A percentile compares a stretch with the other conserved stretches of the same genome.
Conservation (phyloP, 2,329 filamentous ascomycete species). For the Cadophora luteo-olivacea region DNA sequence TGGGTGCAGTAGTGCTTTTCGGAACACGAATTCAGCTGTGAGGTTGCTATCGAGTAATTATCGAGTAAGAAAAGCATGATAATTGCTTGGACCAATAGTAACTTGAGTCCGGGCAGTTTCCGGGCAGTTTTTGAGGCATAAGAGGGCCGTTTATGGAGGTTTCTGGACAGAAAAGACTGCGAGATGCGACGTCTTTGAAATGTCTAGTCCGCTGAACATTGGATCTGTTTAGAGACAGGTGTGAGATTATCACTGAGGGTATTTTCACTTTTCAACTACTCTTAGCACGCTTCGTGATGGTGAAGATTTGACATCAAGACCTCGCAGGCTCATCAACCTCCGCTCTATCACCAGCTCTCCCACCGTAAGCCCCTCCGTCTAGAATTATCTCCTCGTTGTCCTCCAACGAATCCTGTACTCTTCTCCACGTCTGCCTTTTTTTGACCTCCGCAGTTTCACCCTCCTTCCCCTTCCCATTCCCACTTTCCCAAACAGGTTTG, state of each 20-base stretch:
- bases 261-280: no score
- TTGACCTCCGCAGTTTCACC: conserved; percentile 25
- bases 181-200: no score
- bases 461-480: conserved; percentile 43
- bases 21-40: background rate
- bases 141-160: background rate
- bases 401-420: conserved; percentile 50
- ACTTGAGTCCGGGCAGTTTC: no score
- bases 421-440: conserved; percentile 47
- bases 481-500: conserved; percentile 43
- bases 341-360: conserved; percentile 26
- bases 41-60: conserved; percentile 28
- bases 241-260: background rate
- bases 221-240: background rate
- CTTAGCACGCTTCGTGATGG: no score
- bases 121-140: background rate
- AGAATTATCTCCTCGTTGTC: conserved; percentile 51
- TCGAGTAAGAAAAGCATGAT: conserved; percentile 1
- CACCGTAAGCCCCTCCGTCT: conserved; percentile 47
- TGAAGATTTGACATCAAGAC: no score
- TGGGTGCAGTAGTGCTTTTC: background rate
- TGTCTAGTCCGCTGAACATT: background rate
- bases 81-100: no score
- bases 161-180: background rate
- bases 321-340: conserved; percentile 38